Conservation (phyloP, 495 filamentous ascomycete genomes). For the Talaromyces wortmannii region DNA sequence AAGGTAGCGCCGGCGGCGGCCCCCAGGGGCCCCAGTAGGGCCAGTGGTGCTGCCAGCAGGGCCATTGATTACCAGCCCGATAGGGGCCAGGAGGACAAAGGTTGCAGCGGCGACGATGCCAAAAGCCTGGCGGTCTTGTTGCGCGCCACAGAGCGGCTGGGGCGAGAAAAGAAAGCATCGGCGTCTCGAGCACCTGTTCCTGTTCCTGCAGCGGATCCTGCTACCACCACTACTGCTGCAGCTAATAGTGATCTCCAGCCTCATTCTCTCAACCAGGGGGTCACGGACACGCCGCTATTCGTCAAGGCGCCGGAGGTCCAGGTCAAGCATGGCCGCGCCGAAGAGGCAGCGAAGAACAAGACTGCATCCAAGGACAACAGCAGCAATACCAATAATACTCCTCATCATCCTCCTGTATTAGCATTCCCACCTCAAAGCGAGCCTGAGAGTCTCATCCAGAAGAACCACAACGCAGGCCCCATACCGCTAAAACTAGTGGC, state of each 20-base stretch:
- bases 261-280: constrained; percentile 4
- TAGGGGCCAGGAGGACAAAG: neutral
- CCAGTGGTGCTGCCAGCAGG: neutral
- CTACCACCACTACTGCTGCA: neutral
- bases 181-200: neutral
- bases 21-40: neutral
- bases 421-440: neutral
- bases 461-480: neutral
- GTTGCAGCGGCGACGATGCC: constrained; percentile 1
- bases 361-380: neutral
- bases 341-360: neutral
- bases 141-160: constrained; percentile 1
- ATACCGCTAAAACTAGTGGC: constrained; percentile 6
- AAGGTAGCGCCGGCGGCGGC: neutral
- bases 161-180: neutral
- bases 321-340: neutral
- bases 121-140: constrained; percentile 4
- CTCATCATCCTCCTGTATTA: neutral
- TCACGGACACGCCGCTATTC: constrained; percentile 2
- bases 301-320: neutral
- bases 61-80: neutral
- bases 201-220: neutral
- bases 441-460: neutral
- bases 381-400: neutral
- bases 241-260: neutral